These are phyloP conservation scores for Rhizomucor miehei DNA, from an alignment of 371 early-diverging fungal species.

Conservation along the genomic window DNA sequence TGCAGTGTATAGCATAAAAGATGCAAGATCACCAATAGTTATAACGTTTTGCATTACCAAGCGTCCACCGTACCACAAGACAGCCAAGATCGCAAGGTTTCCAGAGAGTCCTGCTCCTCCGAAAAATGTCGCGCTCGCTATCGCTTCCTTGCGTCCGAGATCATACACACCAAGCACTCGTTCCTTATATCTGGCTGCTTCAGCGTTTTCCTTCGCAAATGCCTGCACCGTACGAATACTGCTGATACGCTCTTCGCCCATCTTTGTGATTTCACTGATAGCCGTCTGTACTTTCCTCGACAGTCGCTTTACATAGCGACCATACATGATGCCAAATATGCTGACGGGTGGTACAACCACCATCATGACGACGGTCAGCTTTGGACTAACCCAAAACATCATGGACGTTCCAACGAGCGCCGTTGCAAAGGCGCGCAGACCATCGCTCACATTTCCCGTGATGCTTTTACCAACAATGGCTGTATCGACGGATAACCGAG, in stretches of 20 bases:
- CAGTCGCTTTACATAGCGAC: constrained; percentile 65
- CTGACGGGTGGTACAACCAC: constrained; percentile 77
- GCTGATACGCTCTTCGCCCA: constrained; percentile 73
- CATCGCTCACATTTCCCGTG: constrained; percentile 79
- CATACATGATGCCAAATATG: constrained; percentile 69
- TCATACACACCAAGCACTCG: constrained; percentile 57
- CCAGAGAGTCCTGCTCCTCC: constrained; percentile 77
- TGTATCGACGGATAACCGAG: constrained; percentile 73
- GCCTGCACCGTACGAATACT: constrained; percentile 78
- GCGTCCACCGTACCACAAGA: constrained; percentile 73
- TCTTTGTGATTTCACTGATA: constrained; percentile 68
- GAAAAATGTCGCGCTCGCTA: constrained; percentile 75
- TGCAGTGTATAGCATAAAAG: constrained; percentile 82
- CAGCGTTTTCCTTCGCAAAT: constrained; percentile 67
- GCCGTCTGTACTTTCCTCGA: constrained; percentile 71
- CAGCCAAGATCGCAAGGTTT: constrained; percentile 71
- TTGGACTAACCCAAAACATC: constrained; percentile 71
- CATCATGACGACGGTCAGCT: constrained; percentile 76
- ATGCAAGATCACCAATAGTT: constrained; percentile 77
- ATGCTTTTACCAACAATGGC: constrained; percentile 76
- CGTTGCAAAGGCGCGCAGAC: constrained; percentile 62
- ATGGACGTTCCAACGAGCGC: constrained; percentile 60
- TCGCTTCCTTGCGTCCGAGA: constrained; percentile 65
- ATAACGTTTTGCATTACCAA: constrained; percentile 72
- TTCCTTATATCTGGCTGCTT: constrained; percentile 50